A percentile compares a stretch with the other conserved stretches of the same genome.
phyloP scores from a whole-genome alignment of 2,329 filamentous ascomycete species.

The Botrytis squamosa region DNA sequence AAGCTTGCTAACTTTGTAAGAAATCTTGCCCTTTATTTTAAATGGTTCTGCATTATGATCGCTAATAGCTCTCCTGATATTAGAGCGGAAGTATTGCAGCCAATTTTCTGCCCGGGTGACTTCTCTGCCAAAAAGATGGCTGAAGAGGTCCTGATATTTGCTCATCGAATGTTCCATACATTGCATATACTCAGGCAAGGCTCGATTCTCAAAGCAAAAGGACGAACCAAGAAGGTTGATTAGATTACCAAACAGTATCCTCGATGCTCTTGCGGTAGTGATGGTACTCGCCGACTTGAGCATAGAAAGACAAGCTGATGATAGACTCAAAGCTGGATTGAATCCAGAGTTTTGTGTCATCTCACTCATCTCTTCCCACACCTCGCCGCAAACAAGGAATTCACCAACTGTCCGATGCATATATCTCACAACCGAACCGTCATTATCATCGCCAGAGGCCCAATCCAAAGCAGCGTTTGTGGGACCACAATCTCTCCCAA shows the following conservation, averaged over 20 bases:
- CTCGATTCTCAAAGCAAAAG: background rate
- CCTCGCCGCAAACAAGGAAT: background rate
- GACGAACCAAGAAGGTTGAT: background rate
- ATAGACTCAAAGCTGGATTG: background rate
- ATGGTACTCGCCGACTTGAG: background rate
- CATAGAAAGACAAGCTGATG: background rate
- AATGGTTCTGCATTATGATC: background rate
- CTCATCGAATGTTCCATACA: background rate
- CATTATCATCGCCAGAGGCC: background rate
- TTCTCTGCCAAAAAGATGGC: background rate
- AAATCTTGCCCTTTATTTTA: background rate
- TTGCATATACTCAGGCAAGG: background rate
- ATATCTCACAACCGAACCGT: background rate
- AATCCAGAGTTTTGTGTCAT: background rate
- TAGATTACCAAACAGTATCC: background rate
- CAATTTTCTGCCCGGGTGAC: background rate
- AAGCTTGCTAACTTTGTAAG: background rate
- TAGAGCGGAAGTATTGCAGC: background rate
- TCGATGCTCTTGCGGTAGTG: background rate
- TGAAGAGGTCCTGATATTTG: background rate
- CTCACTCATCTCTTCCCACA: background rate
- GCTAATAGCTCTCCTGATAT: background rate
- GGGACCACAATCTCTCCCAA: background rate
- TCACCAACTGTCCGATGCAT: background rate
- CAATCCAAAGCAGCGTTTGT: background rate